Base-by-base conservation (phyloP, 73 alveolate genomes). In the Paramecium sonneborni region DNA sequence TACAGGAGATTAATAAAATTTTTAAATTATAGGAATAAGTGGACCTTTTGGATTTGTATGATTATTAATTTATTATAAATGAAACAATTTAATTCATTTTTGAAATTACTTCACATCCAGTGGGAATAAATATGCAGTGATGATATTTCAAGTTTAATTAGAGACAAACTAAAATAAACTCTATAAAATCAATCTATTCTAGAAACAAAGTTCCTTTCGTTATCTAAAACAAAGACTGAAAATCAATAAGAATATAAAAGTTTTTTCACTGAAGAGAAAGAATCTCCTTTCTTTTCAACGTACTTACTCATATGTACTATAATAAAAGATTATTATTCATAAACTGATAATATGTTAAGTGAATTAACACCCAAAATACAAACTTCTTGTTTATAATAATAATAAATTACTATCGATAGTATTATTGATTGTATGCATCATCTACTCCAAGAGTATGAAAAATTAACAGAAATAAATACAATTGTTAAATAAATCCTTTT, bases 21-120 rank as follows among this genome's bases (percentile, higher is more conserved):
- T 41, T 41, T 41, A 7, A 41, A 41, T 93, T 4, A 96, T 94
- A 46, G 97, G 96, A 7, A 43, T 92, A 23, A 85, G 95, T 30
- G 98, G 84, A 7, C 82, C 93, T 23, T 92, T 94, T 58, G 92
- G 85, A 26, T 85, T 85, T 18, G 90, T 41, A 41, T 79, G 86
- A 72, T 72, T 35, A 28, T 28, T 37, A 62, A 62, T 62, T 30
- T 62, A 62, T 30, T 12, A 62, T 12, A 12, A 26, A 62, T 62
- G 84, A 62, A 32, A 32, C 24, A 43, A 32, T 62, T 62, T 32
- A 62, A 62, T 32, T 62, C 84, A 10, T 62, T 62, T 26, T 44
- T 62, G 48, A 62, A 62, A 62, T 62, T 62, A 62, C 44, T 62
- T 30, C 84, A 62, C 24, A 62, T 62, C 21, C 24, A 62, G 20